Base-by-base conservation (phyloP, 2,329 filamentous ascomycete species). In the Thelonectria blattea region DNA sequence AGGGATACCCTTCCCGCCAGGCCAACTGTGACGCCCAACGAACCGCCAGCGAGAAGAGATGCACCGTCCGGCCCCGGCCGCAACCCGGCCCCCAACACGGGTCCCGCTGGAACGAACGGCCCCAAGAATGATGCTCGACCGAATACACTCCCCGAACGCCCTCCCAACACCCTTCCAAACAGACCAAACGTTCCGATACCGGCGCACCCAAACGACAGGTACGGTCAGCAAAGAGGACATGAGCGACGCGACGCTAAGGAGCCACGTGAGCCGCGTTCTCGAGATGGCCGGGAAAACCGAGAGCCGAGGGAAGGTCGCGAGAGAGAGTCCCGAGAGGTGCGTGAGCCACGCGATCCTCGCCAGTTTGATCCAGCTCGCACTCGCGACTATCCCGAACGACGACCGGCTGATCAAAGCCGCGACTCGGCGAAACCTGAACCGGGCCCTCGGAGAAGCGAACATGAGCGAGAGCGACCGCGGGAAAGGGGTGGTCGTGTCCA, bases 171-270 rank as follows among this genome's bases (percentile, higher is more conserved):
- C 15, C 75, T 89, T 7, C 87, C 87, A 1, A 86, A 76, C 55
- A 80, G 85, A 56, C 86, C 86, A 15, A 85, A 88, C 63, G 80
- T 85, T 11, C 84, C 84, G 8, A 80, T 84, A 47, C 80, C 81
- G 1, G 78, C 79, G 2, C 80, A 81, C 62, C 76, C 80, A 37
- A 37, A 37, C 22, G 81, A 83, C 52, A 78, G 82, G 34, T 82
- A 79, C 60, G 72, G 71, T 11, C 79, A 79, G 57, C 72, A 76
- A 17, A 78, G 79, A 15, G 71, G 63, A 51, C 75, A 77, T 39
- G 79, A 82, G 14, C 72, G 74, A 20, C 74, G 77, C n/a, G 77
- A 79, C 41, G 65, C 63, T 6, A 75, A 77, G 49, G 76, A 79
- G 12, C 58, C 69, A 27, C 68, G 73, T 50, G 77, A 80, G 30